Evolutionary conservation across 169 alveolate genomes (phyloP), one percentile per base, ranked within the genome.

Genomic region (Cryptosporidium baileyi): DNA sequence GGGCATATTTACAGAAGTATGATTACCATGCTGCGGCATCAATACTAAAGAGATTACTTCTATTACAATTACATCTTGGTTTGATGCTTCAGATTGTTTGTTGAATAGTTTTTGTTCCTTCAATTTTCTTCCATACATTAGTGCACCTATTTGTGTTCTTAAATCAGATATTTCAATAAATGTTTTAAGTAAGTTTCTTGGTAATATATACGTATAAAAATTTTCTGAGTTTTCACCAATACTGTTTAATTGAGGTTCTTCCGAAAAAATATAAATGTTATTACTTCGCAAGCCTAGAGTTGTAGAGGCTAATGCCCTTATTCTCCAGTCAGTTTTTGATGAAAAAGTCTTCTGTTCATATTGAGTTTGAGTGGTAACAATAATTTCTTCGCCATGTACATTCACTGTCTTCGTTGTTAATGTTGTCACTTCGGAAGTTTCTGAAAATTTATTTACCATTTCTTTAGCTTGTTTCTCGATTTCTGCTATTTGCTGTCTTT

Each of bases 311-410:
- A 98, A 94, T 17, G 99, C 99, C 80, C 99, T 94, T 51, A 96
- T 96, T 61, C 99, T 95, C 99, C 99, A 98, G 91, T 98, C 99
- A 44, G 99, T 96, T 90, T 97, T 97, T 24, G 99, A 94, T 40
- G 96, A 93, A 81, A 97, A 98, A 49, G 94, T 92, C 90, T 97
- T 97, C 88, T 98, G 98, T 88, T 98, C 99, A 91, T 98, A 98
- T 26, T 99, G 99, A 15, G 99, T 94, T 80, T 95, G 96, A 1
- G 99, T 98, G 34, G 99, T 94, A 7, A 98, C 99, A 17, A 96
- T 93, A 60, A 98, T 95, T 89, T 96, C 98, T 80, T 97, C 98
- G 0, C 99, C 99, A 88, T 96, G 98, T 24, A 96, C 97, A 82
- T 98, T 98, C 24, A 97, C 96, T 15, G 99, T 97, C 88, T 94